Evolutionary conservation across 2,329 filamentous ascomycete genomes (phyloP).

Genomic region (Fusarium sp.): DNA sequence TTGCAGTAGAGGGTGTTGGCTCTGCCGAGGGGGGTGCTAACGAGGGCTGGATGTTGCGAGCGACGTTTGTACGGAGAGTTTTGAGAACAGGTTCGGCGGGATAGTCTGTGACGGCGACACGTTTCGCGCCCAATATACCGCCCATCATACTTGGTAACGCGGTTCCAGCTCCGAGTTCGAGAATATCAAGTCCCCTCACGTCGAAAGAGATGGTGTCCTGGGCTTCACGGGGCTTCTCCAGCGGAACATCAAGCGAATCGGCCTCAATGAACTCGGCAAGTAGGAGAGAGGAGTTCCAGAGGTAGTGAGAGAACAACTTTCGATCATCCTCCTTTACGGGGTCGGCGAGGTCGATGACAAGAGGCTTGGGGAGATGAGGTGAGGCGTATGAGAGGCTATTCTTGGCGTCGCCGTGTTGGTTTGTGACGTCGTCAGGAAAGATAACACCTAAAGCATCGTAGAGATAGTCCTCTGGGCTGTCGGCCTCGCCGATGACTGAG

Average conservation of each 20-base stretch:
- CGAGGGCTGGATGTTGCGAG: conserved; percentile 60
- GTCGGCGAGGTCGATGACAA: conserved; percentile 62
- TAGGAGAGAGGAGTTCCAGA: conserved; percentile 76
- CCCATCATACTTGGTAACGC: conserved; percentile 66
- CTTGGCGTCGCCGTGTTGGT: conserved; percentile 74
- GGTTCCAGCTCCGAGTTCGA: conserved; percentile 78
- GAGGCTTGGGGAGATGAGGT: conserved; percentile 61
- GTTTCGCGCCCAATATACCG: conserved; percentile 60
- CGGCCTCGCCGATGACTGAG: conserved; percentile 44
- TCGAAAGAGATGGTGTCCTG: conserved; percentile 54
- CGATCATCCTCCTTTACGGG: conserved; percentile 67
- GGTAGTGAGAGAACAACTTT: conserved; percentile 76
- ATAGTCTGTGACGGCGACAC: conserved; percentile 76
- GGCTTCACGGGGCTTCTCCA: conserved; percentile 33
- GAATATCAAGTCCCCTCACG: conserved; percentile 64
- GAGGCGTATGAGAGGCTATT: conserved; percentile 71
- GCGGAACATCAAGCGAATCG: conserved; percentile 54
- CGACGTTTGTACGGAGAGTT: conserved; percentile 70
- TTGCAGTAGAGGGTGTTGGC: conserved; percentile 31
- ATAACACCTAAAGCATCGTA: conserved; percentile 70
- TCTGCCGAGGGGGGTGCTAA: conserved; percentile 51
- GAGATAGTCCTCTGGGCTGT: conserved; percentile 70
- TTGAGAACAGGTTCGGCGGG: conserved; percentile 71
- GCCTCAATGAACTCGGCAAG: conserved; percentile 69
- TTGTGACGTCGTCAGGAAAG: conserved; percentile 76